These are phyloP conservation scores for Scenedesmus sp. DNA, from an alignment of 163 green algal species.

Conservation along the genomic window DNA sequence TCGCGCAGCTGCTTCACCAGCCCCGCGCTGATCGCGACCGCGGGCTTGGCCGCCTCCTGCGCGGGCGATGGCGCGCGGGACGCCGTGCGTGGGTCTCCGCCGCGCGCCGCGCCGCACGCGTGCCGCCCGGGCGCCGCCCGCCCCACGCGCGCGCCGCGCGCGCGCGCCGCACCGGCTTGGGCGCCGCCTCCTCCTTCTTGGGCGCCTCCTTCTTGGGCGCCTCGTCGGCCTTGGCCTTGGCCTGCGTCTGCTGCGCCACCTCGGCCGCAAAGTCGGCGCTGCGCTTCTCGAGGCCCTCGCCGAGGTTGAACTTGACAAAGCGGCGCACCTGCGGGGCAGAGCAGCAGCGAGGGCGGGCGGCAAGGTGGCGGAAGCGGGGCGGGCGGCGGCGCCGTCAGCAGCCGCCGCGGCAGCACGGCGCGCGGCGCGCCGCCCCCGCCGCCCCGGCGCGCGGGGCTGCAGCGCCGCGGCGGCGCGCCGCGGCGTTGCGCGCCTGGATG, in stretches of 20 bases:
- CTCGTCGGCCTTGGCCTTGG: constrained; percentile 56
- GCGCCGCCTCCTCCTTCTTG: constrained; percentile 52
- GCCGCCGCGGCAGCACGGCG: too few species aligned
- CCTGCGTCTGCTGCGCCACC: constrained; percentile 89
- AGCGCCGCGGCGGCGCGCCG: too few species aligned
- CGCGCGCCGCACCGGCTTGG: constrained; percentile 18
- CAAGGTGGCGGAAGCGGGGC: too few species aligned
- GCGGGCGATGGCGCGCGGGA: background rate
- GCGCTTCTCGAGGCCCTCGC: constrained; percentile 96
- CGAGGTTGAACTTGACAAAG: constrained; percentile 88
- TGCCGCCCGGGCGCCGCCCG: too few species aligned
- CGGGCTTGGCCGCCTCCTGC: constrained; percentile 34
- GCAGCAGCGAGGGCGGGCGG: too few species aligned
- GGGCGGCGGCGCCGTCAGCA: too few species aligned
- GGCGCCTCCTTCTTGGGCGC: constrained; percentile 44
- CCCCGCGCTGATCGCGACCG: constrained; percentile 35
- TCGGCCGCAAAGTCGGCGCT: constrained; percentile 92
- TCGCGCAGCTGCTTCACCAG: constrained; percentile 84
- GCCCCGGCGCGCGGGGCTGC: too few species aligned
- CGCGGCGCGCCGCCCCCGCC: too few species aligned
- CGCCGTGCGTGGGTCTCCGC: background rate
- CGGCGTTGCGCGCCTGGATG: constrained; percentile 82
- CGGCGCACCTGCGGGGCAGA: constrained; percentile 69
- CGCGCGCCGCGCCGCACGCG: too few species aligned
- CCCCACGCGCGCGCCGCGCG: too few species aligned